Percentiles rank a stretch among this genome's conserved stretches.
Evolutionary conservation across 2,329 filamentous ascomycete genomes (phyloP).

Genomic region (Dryadomyces quercivorus): DNA sequence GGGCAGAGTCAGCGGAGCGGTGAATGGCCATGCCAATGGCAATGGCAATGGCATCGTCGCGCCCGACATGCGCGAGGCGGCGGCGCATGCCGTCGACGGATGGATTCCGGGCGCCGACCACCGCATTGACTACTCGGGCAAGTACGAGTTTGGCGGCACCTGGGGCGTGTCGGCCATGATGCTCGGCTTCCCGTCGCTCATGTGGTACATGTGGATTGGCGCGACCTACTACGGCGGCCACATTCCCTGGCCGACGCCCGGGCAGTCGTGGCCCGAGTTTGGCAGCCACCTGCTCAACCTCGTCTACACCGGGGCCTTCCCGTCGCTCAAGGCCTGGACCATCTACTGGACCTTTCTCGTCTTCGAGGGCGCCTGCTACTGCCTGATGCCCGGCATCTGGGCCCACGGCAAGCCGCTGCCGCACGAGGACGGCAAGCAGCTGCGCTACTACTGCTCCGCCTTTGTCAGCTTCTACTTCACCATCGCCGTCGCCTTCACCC

Average conservation of each 20-base stretch:
- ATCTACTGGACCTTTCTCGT: slow-evolving; percentile 95
- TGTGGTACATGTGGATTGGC: slow-evolving; percentile 99
- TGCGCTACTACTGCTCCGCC: slow-evolving; percentile 90
- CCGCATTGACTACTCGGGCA: slow-evolving; percentile 50
- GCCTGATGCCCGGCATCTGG: slow-evolving; percentile 76
- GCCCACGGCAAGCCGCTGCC: slow-evolving; percentile 79
- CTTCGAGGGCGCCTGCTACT: slow-evolving; percentile 73
- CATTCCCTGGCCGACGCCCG: slow-evolving; percentile 54
- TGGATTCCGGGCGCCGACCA: slow-evolving; percentile 48
- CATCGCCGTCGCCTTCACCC: slow-evolving; percentile 52
- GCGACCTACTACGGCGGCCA: slow-evolving; percentile 84
- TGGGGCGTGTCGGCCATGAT: slow-evolving; percentile 74
- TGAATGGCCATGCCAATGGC: slow-evolving; percentile 8
- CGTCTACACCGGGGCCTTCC: slow-evolving; percentile 75
- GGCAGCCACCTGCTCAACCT: slow-evolving; percentile 56
- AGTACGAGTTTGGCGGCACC: slow-evolving; percentile 79
- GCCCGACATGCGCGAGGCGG: slow-evolving; percentile 15
- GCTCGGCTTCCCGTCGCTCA: slow-evolving; percentile 82
- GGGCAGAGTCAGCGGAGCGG: too few species aligned
- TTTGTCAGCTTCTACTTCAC: slow-evolving; percentile 81
- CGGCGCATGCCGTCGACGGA: slow-evolving; percentile 33
- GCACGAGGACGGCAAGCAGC: slow-evolving; percentile 70
- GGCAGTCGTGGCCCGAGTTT: slow-evolving; percentile 61
- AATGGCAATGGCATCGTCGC: slow-evolving; percentile 19
- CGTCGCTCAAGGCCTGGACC: slow-evolving; percentile 67